Evolutionary conservation across 495 filamentous ascomycete species (phyloP), one percentile per base, ranked within the genome.

Genomic region (Penicillium argentinense): DNA sequence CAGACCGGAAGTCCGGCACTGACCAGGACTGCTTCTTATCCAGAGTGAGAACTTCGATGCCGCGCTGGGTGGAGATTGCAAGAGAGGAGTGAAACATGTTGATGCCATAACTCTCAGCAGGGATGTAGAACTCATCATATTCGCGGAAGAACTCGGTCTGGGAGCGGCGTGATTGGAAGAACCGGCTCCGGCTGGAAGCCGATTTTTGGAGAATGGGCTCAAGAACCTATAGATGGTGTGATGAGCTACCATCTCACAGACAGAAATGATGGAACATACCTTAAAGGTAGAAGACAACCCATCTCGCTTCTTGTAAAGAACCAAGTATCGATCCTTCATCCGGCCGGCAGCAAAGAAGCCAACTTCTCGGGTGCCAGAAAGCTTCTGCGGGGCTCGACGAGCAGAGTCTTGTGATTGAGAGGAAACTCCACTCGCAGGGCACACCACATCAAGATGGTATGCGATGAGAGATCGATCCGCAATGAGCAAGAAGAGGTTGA

Each of bases 81-180:
- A 99, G 87, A 42, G 87, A 90, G 1, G 82, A 85, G 65, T 96
- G 89, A 79, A 97, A 97, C 36, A 99, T 81, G 69, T 97, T 96
- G 58, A 99, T 88, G 19, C 86, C 85, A 66, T 86, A 96, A 60
- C 88, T 93, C 62, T 99, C 93, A n/a, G 88, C 84, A 5, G 93
- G 92, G 53, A 99, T 92, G 69, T 97, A 99, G 68, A 99, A 99
- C 43, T 97, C 92, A 69, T 96, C 93, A 58, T 88, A 99, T 57
- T 97, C 93, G 49, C 95, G 84, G 82, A 97, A 97, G 63, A 92
- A 93, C 57, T 97, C 93, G 3, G 93, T 97, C 46, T 79, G 83
- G 9, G 90, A 89, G 19, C 77, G 78, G 26, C 72, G 72, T 1
- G 79, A 71, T 22, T 80, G 77, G 55, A 84, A 86, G 28, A 96